Conservation (phyloP, 768 basidiomycete species). For the Lanmaoa rubissima region DNA sequence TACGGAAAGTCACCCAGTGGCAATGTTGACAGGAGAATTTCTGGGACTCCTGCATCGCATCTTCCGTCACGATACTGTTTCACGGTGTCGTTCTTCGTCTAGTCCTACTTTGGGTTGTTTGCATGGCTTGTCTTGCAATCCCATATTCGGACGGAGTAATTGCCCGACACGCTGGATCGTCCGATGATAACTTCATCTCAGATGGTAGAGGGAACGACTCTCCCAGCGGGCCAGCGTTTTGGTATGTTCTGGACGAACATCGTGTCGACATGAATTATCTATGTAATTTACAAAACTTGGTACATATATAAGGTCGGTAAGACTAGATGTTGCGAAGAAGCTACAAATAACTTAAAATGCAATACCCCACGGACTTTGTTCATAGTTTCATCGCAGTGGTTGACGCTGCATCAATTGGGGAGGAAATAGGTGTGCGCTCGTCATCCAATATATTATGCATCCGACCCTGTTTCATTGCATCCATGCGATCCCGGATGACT, state of each 20-base stretch:
- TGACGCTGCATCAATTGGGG: neutral
- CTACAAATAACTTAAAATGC: neutral
- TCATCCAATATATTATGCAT: conserved; percentile 22
- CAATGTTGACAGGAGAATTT: conserved; percentile 10
- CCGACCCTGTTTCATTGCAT: conserved; percentile 13
- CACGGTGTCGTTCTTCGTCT: conserved; percentile 13
- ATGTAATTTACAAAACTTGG: too few relatives aligned
- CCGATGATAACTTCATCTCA: conserved; percentile 3
- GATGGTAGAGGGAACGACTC: neutral
- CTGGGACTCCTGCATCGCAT: conserved; percentile 10
- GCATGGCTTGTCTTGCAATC: conserved; percentile 14
- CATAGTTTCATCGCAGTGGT: neutral
- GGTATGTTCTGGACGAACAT: neutral
- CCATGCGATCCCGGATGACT: conserved; percentile 30
- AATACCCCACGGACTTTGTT: neutral
- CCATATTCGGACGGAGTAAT: conserved; percentile 15
- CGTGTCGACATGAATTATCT: neutral
- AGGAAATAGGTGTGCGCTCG: neutral
- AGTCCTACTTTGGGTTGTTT: conserved; percentile 19
- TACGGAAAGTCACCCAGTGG: too few relatives aligned
- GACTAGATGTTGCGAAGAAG: neutral
- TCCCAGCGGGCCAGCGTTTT: too few relatives aligned
- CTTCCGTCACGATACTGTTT: conserved; percentile 4
- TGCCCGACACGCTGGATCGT: conserved; percentile 3
- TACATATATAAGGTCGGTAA: neutral